Evolutionary conservation across 495 filamentous ascomycete genomes (phyloP), one percentile per base, ranked within the genome.

Genomic region (Tuber calosporum): DNA sequence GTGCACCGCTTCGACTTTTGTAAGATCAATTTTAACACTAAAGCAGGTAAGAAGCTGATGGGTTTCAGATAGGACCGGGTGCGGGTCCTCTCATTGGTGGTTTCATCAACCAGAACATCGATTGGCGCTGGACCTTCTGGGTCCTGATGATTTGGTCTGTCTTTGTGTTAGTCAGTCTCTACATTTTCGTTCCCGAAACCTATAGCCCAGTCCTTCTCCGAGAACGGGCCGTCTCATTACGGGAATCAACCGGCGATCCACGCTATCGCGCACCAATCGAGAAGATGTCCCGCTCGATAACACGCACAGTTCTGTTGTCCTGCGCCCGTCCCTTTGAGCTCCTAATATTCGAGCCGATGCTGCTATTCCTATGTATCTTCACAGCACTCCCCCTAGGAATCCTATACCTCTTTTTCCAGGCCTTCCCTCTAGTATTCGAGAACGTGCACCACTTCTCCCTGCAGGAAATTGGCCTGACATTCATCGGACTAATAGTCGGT

Each of bases 391-490:
- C 97, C 15, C 85, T 98, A 1, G 95, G 93, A 15, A 89, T 97
- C 43, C 83, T 97, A 0, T 97, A 99, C 79, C 88, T 99, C 8
- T 99, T 97, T 84, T 97, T 99, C 81, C 93, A 94, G 13, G 94
- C 94, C 0, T 97, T 97, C 80, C 87, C 92, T 13, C 83, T 97
- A 48, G 89, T 97, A 34, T 99, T 97, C 81, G 78, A 84, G 26
- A 85, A 88, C 42, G 89, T 91, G 69, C 91, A 97, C 82, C 89
- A 88, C 42, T 91, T 99, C 82, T 88, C 87, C 30, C 84, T 95
- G 4, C 94, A 90, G 87, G 91, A 96, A 82, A 85, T 89, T 4
- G 94, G 95, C 11, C 82, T 95, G 42, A 89, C 88, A 53, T 98
- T 98, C 82, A 82, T 93, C 68, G 93, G 94, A 11, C 84, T 97